Percentiles rank a stretch among this genome's conserved stretches.
Evolutionary conservation across 768 basidiomycete species (phyloP).

Genomic region (Suillus luteus): DNA sequence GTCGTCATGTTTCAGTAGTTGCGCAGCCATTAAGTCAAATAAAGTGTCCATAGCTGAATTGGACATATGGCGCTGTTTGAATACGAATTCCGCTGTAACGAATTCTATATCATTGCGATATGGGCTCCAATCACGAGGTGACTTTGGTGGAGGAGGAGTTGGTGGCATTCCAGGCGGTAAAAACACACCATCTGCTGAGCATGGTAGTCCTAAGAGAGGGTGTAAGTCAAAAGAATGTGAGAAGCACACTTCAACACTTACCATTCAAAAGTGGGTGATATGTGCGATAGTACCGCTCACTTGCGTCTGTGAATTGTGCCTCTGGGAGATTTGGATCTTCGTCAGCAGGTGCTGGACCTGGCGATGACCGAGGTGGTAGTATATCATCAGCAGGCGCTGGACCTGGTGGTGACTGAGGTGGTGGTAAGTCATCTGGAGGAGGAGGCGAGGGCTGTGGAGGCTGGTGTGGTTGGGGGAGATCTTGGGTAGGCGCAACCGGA

Average conservation of each 20-base stretch:
- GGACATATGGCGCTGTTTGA: slow-evolving; percentile 22
- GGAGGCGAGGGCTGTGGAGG: background rate
- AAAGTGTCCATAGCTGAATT: slow-evolving; percentile 10
- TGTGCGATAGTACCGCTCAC: too few relatives aligned
- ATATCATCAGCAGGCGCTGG: background rate
- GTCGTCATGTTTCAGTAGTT: too few relatives aligned
- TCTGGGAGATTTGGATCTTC: background rate
- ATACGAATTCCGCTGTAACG: slow-evolving; percentile 25
- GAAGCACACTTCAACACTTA: too few relatives aligned
- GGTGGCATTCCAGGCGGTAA: slow-evolving; percentile 10
- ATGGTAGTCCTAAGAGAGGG: slow-evolving; percentile 10
- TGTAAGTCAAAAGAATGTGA: too few relatives aligned
- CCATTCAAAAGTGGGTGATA: too few relatives aligned
- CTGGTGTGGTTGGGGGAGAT: background rate
- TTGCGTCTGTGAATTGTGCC: too few relatives aligned
- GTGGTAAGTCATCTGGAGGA: background rate
- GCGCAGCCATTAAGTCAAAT: slow-evolving; percentile 17
- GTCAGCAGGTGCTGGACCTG: too few relatives aligned
- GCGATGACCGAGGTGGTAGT: too few relatives aligned
- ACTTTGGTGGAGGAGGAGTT: slow-evolving; percentile 1
- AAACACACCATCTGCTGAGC: slow-evolving; percentile 7
- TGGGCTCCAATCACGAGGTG: slow-evolving; percentile 15
- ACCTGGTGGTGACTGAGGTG: background rate
- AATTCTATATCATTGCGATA: slow-evolving; percentile 19
- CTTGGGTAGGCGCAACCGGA: slow-evolving; percentile 1